Base-by-base conservation (phyloP, 179 eudicot genomes). In the Corrigiola litoralis region DNA sequence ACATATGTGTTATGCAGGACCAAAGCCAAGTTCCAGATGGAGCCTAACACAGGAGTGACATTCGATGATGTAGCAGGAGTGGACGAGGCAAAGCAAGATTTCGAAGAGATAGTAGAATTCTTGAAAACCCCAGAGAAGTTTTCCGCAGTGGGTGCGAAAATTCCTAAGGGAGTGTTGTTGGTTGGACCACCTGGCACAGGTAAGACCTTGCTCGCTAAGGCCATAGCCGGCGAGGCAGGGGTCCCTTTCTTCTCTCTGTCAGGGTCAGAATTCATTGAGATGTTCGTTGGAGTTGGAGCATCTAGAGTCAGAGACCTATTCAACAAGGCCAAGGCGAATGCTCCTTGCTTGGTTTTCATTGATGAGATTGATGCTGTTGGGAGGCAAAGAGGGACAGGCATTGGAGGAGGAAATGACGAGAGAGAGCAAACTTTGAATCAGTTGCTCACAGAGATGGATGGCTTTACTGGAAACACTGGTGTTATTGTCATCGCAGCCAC, bases 11-110 rank as follows among this genome's bases (percentile, higher is more conserved):
- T 32, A 28, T 65, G 59, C 88, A 88, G 94, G 84, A 86, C 81
- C 83, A 91, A 86, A 79, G 90, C 91, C 32, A 86, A 85, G 59
- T 91, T 86, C 65, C 86, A 86, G 58, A 81, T 86, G 91, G 97
- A 86, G 42, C 97, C 94, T 2, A 86, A 91, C 80, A 91, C 96
- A 4, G 94, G 94, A 61, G 84, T 88, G 16, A 91, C 97, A 67
- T 91, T 91, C 49, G 77, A 81, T 37, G 96, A 91, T 68, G 90
- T 91, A 10, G 97, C 95, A 14, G 96, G 95, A 63, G 82, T 87
- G 14, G 96, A 91, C 45, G 94, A 91, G 71, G 97, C 97, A 50
- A 91, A 91, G 75, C 87, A 82, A 71, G 97, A 91, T 25, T 89
- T 91, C 25, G 82, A 79, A 52, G 97, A 91, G 62, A 80, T 91